Evolutionary conservation across 192 early-diverging fungal species (phyloP).

Genomic region (Podila verticillata): DNA sequence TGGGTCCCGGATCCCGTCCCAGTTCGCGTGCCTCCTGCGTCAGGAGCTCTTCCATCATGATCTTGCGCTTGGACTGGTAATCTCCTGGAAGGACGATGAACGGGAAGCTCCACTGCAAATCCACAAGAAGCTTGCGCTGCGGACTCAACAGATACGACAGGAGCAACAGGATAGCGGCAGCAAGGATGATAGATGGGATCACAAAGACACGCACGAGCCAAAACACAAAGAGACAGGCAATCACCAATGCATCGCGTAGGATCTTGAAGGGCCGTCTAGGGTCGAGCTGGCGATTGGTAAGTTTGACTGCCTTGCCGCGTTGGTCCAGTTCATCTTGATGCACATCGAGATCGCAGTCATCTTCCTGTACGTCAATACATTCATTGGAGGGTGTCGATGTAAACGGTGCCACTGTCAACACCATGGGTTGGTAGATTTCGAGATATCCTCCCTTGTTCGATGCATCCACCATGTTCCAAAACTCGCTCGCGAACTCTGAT

Average conservation of each 20-base stretch:
- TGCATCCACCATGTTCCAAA: slow-evolving; percentile 66
- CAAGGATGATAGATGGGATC: slow-evolving; percentile 41
- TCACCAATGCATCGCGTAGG: slow-evolving; percentile 15
- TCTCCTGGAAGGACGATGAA: slow-evolving; percentile 49
- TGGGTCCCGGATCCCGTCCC: slow-evolving; percentile 27
- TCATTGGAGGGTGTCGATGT: neutral
- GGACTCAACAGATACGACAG: slow-evolving; percentile 42
- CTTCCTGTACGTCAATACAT: neutral
- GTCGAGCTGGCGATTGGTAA: slow-evolving; percentile 11
- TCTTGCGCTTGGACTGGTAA: slow-evolving; percentile 45
- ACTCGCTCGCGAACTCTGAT: slow-evolving; percentile 18
- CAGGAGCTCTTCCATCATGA: slow-evolving; percentile 46
- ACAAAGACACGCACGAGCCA: slow-evolving; percentile 49
- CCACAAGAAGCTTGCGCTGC: slow-evolving; percentile 46
- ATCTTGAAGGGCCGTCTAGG: slow-evolving; percentile 37
- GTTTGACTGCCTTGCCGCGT: neutral
- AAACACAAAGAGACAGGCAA: slow-evolving; percentile 21
- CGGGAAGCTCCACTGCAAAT: slow-evolving; percentile 46
- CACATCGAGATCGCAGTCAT: slow-evolving; percentile 11
- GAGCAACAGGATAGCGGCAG: slow-evolving; percentile 36
- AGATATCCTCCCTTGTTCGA: slow-evolving; percentile 54
- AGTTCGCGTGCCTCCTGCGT: slow-evolving; percentile 36
- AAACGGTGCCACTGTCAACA: slow-evolving; percentile 3
- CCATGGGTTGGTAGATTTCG: slow-evolving; percentile 56
- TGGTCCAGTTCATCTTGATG: neutral